Evolutionary conservation across 139 green algal genomes (phyloP).

Genomic region (Chlorella sp.): DNA sequence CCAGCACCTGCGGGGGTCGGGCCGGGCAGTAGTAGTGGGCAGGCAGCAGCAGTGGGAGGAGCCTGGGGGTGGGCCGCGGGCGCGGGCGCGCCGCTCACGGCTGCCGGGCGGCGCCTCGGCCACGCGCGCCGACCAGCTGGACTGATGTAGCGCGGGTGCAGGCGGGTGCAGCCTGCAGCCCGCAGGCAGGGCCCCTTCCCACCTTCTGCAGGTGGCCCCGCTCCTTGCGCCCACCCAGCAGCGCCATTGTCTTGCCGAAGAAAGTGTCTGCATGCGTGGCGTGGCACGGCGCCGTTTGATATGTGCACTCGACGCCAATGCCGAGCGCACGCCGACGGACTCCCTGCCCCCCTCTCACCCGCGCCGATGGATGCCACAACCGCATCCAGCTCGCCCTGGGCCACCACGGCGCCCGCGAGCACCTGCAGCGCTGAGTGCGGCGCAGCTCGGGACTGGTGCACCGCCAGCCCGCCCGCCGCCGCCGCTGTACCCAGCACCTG

Average conservation of each 20-base stretch:
- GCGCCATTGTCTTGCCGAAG: constrained; percentile 77
- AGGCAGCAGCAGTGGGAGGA: neutral
- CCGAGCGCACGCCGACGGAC: too few species aligned
- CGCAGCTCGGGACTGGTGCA: neutral
- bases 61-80: neutral
- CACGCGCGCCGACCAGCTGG: too few species aligned
- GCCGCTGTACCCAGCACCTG: neutral
- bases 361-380: constrained; percentile 70
- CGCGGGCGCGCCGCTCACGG: neutral
- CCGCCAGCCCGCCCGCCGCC: too few species aligned
- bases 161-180: too few species aligned
- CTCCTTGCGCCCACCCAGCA: constrained; percentile 52
- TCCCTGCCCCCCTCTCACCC: too few species aligned
- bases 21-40: too few species aligned
- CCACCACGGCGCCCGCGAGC: constrained; percentile 73
- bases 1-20: constrained; percentile 23
- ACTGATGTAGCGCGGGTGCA: too few species aligned
- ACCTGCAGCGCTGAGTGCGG: constrained; percentile 45
- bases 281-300: too few species aligned
- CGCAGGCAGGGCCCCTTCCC: too few species aligned
- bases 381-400: constrained; percentile 76
- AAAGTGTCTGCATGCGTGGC: constrained; percentile 89
- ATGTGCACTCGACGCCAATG: too few species aligned
- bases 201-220: constrained; percentile 58
- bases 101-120: too few species aligned